Evolutionary conservation across 106 monocot species (phyloP).

Genomic region (Dioscorea dumetorum): DNA sequence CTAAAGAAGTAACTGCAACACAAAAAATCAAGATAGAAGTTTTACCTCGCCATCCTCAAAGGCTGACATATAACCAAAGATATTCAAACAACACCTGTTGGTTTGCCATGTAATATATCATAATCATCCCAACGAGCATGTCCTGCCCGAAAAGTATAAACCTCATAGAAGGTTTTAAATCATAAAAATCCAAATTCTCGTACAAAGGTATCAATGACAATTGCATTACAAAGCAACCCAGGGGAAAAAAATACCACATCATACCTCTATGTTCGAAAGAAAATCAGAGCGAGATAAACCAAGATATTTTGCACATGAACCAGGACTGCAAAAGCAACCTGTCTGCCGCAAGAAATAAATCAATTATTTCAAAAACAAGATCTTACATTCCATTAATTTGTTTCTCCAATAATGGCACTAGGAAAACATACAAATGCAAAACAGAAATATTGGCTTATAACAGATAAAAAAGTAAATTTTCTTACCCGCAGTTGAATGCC

Average conservation of each 20-base stretch:
- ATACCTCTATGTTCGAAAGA: conserved; percentile 88
- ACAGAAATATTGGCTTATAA: conserved; percentile 13
- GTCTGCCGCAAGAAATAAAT: conserved; percentile 37
- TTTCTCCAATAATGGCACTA: too few relatives aligned
- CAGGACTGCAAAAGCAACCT: conserved; percentile 99
- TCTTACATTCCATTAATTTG: too few relatives aligned
- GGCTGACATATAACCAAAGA: conserved; percentile 98
- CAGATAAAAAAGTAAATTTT: too few relatives aligned
- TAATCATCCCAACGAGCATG: conserved; percentile 99
- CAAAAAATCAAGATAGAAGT: neutral
- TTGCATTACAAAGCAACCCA: too few relatives aligned
- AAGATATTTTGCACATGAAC: conserved; percentile 94
- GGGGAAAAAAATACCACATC: neutral
- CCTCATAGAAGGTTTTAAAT: too few relatives aligned
- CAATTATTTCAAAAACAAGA: conserved; percentile 5
- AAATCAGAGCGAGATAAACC: conserved; percentile 76
- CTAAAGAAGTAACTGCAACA: too few relatives aligned
- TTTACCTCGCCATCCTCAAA: conserved; percentile 93
- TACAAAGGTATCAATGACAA: too few relatives aligned
- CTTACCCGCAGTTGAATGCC: too few relatives aligned
- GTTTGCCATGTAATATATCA: conserved; percentile 87
- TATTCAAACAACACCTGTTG: conserved; percentile 86
- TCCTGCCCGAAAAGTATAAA: conserved; percentile 42
- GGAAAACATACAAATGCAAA: too few relatives aligned
- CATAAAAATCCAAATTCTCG: too few relatives aligned